Percentiles rank a stretch among this genome's conserved stretches.
Conservation (phyloP, 1,139 yeast genomes). For the Geotrichum carabidarum region DNA sequence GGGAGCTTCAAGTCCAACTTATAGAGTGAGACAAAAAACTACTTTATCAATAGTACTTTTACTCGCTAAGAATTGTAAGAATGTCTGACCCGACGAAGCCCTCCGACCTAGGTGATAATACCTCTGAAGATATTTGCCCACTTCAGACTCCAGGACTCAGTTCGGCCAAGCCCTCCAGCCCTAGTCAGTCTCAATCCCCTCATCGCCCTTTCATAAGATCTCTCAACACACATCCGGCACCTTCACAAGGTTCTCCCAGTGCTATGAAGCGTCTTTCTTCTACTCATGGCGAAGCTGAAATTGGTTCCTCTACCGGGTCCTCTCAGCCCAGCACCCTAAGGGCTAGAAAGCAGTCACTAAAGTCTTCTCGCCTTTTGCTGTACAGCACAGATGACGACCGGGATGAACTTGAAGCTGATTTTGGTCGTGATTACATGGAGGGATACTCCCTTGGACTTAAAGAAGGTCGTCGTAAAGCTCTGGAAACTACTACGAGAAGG, state of each 20-base stretch:
- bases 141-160: no score
- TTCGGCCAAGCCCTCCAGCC: no score
- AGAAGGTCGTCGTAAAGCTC: constrained; percentile 27
- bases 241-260: background rate
- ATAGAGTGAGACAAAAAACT: no score
- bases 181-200: no score
- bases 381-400: constrained; percentile 67
- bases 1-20: no score
- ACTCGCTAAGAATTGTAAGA: no score
- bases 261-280: no score
- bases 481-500: background rate
- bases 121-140: background rate
- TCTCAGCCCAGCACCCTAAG: background rate
- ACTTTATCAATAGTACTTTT: no score
- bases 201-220: no score
- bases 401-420: constrained; percentile 53
- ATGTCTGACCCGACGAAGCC: constrained; percentile 2
- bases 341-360: background rate
- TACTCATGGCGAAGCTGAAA: background rate
- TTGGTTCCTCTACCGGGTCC: background rate
- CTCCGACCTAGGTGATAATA: background rate
- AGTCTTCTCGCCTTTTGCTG: constrained; percentile 22
- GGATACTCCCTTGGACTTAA: constrained; percentile 68
- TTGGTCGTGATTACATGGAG: constrained; percentile 60
- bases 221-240: background rate